Evolutionary conservation across 2,329 filamentous ascomycete genomes (phyloP), one percentile per base, ranked within the genome.

Genomic region (Pseudopyricularia javanii): DNA sequence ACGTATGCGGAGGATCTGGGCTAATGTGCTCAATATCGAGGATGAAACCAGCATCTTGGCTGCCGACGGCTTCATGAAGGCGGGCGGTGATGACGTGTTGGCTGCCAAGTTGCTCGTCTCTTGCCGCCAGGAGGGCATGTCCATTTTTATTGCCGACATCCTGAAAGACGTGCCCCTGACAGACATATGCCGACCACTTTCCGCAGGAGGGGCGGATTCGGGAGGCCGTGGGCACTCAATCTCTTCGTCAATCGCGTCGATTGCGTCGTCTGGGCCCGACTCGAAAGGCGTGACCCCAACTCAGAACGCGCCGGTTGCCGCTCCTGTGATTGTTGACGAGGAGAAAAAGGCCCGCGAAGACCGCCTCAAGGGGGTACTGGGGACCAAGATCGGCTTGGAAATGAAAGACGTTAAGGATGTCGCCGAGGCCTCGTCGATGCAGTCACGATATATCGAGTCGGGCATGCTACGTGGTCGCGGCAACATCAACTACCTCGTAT

Each of bases 1-100:
- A 55, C 61, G 62, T 7, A 73, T 79, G 69, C 65, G 74, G 8
- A 59, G 62, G 3, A 65, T 78, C 54, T 78, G 76, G 74, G 70
- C 74, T 0, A 58, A 62, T 1, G 68, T 74, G 0, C 63, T 79
- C 0, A 62, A 61, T 0, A 56, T 72, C 0, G 63, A 70, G 1
- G 63, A 70, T 1, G 64, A 68, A n/a, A 59, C 60, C 1, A 62
- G 63, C 3, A 74, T 79, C 30, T 67, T 64, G 1, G 63, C 69
- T 0, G 63, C 65, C 0, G 71, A 74, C 40, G 70, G 66, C 8
- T 79, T 79, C 56, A 59, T 75, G 37, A 65, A 68, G 2, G 62
- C 70, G 0, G 75, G 76, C 0, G 76, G 76, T 0, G 70, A 77
- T 37, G 66, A 63, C 7, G 66, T 72, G 17, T 63, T 74, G 5